phyloP scores from a whole-genome alignment of 805 yeast genomes.

The Phaffomyces opuntiae region DNA sequence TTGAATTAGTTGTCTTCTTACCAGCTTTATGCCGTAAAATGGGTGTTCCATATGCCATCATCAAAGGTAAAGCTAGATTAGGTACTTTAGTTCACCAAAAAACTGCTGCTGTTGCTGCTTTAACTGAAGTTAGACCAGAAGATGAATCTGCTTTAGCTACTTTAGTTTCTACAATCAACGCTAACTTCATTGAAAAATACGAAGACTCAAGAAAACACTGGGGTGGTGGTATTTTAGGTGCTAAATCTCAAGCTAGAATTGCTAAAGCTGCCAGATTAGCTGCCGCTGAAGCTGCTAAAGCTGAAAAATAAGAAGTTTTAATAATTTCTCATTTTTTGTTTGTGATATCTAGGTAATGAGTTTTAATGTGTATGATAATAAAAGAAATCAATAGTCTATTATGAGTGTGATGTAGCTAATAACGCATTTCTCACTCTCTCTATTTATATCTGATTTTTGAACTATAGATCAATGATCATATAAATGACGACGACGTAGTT shows the following conservation, averaged over 20 bases:
- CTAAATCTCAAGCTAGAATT: conserved; percentile 81
- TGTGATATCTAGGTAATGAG: too few species aligned
- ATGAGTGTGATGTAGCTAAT: background rate
- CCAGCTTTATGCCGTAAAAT: conserved; percentile 99
- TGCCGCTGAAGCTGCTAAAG: conserved; percentile 3
- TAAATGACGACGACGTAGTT: too few species aligned
- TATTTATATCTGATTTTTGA: too few species aligned
- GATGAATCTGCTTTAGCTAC: conserved; percentile 94
- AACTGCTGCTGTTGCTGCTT: conserved; percentile 95
- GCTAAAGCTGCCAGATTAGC: conserved; percentile 27
- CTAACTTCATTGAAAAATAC: conserved; percentile 90
- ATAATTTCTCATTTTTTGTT: background rate
- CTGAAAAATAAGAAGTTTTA: conserved; percentile 10
- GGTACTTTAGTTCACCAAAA: conserved; percentile 97
- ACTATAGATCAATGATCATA: too few species aligned
- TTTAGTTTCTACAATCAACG: conserved; percentile 85
- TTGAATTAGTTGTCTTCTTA: conserved; percentile 92
- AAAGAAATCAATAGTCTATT: background rate
- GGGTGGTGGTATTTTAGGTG: conserved; percentile 99
- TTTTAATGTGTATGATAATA: too few species aligned
- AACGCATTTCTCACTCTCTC: too few species aligned
- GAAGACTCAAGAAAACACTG: conserved; percentile 97
- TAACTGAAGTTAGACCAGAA: conserved; percentile 90
- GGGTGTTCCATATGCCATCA: conserved; percentile 99
- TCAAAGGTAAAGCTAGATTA: conserved; percentile 97